Base-by-base conservation (phyloP, 306 rosid genomes). In the Acmispon strigosus region DNA sequence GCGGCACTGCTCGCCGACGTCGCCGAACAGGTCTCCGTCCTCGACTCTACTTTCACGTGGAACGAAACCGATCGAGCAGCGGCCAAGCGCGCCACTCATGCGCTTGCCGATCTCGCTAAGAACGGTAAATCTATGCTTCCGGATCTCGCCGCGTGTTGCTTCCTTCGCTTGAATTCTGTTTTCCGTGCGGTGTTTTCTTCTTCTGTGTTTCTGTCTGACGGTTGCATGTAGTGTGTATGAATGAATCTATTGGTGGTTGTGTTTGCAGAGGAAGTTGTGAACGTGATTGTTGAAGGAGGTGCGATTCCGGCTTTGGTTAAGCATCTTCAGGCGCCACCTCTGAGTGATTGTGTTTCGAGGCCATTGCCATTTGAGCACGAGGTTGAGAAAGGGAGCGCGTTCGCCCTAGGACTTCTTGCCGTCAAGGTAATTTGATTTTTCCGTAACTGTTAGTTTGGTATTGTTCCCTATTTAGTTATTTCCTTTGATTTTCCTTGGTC, bases 381-480 rank as follows among this genome's bases (percentile, higher is more conserved):
- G 68, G 99, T 94, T 14, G 99, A 94, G 89, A 94, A 94, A 78
- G 97, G 99, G 56, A 84, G 96, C 69, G 99, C 99, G 37, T 94
- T 94, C 80, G 96, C 99, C 0, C 74, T 94, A 39, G 99, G 99
- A 52, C 97, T 94, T 72, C 97, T 94, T 57, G 99, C 99, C 27
- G 99, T 94, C 42, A 91, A 91, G 97, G 99, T 89, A 70, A 73
- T 57, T 66, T 71, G 2, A n/a, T 41, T 73, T 43, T 68, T 54
- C 66, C 10, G 16, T 14, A 16, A 59, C 57, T 43, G 24, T 59
- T 45, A 37, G 42, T 74, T 22, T 27, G 14, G 12, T 47, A 14
- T 57, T 60, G 6, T 32, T 70, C 10, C 41, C 11, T 50, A 6
- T 32, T 37, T 49, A 14, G 39, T 24, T 57, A 36, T 22, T 43